phyloP scores from a whole-genome alignment of 306 rosid species.

The Senna tora region DNA sequence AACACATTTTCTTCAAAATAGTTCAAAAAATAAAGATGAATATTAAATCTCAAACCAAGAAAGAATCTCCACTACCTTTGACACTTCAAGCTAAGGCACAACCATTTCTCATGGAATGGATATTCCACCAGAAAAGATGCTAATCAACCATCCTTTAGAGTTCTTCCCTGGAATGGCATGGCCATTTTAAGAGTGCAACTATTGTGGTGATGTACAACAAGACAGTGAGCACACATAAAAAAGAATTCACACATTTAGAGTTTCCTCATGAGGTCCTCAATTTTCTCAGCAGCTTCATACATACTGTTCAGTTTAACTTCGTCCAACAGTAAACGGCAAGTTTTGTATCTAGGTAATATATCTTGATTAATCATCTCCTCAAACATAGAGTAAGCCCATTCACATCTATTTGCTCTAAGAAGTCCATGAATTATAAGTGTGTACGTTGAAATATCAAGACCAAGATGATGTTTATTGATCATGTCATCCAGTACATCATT shows the following conservation, averaged over 20 bases:
- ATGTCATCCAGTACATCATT: slow-evolving; percentile 66
- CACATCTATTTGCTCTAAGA: slow-evolving; percentile 67
- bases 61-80: neutral
- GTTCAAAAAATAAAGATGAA: neutral
- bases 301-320: slow-evolving; percentile 65
- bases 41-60: neutral
- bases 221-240: neutral
- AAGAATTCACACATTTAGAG: slow-evolving; percentile 33
- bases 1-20: neutral
- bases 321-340: slow-evolving; percentile 73
- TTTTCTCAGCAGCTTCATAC: slow-evolving; percentile 66
- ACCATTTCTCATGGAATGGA: neutral
- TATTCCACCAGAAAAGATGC: neutral
- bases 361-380: slow-evolving; percentile 78
- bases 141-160: neutral
- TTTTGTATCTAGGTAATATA: slow-evolving; percentile 64
- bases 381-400: slow-evolving; percentile 67
- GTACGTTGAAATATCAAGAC: slow-evolving; percentile 81
- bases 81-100: neutral
- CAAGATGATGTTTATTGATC: slow-evolving; percentile 65
- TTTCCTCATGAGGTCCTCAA: slow-evolving; percentile 72
- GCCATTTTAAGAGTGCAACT: neutral
- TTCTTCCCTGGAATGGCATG: neutral
- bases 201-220: neutral
- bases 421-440: slow-evolving; percentile 80